Evolutionary conservation across 2,329 filamentous ascomycete species (phyloP), one percentile per base, ranked within the genome.

Genomic region (Aureobasidium namibiae): DNA sequence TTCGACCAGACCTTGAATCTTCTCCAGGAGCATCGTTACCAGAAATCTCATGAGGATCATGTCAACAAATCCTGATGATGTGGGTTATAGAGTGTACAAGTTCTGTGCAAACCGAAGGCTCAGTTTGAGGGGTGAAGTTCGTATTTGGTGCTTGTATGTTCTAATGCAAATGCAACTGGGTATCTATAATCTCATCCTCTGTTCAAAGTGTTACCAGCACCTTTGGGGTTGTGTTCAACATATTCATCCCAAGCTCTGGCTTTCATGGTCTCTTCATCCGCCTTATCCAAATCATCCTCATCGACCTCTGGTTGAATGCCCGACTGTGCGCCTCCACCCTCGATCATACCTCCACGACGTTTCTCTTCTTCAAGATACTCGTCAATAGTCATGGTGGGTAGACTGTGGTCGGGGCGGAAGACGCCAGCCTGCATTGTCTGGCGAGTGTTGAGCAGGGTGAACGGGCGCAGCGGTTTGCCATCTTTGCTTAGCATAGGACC

Each of bases 371-470:
- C 94, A 16, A 99, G 78, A 69, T 97, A 99, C 75, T 99, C 94
- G 66, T 99, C 94, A 62, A 99, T 96, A 1, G 85, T 89, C 94
- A 99, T 97, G 3, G 94, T 97, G 0, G 94, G 94, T 61, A 99
- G 76, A 73, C 90, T 96, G 71, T 99, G 94, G 8, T 94, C 90
- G 0, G 90, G 84, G 59, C 89, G 82, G 74, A 99, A 99, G 0
- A 99, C 92, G 2, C 88, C 88, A 61, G 86, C 80, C 61, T 86
- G 83, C 61, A 96, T 74, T 62, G 90, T 86, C 62, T 90, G 84
- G 38, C 94, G 82, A 64, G 81, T 87, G 61, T 87, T 86, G 4
- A 95, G 79, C 23, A 99, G 79, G 1, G 91, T 96, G 68, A 99
- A 97, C 0, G 92, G 92, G 66, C 92, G 85, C 65, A 97, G 78